A percentile compares a stretch with the other conserved stretches of the same genome.
Evolutionary conservation across 2,329 filamentous ascomycete genomes (phyloP).

Genomic region (Aspergillus pseudoviridinutans): DNA sequence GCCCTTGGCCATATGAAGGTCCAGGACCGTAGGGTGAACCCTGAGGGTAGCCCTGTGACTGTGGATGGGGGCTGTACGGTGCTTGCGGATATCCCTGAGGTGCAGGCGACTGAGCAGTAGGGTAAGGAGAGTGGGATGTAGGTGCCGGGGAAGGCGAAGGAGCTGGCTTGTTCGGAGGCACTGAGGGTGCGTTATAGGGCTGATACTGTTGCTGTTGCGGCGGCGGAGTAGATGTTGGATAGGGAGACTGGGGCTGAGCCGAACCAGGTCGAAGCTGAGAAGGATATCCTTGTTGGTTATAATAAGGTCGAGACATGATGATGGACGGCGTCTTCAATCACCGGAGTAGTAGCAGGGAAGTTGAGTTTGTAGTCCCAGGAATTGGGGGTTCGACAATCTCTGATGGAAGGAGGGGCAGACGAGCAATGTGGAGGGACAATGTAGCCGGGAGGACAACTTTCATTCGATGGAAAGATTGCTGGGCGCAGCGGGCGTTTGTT

Average conservation of each 20-base stretch:
- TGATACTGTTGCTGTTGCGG: slow-evolving; percentile 34
- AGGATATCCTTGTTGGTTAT: slow-evolving; percentile 32
- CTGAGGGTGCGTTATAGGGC: slow-evolving; percentile 32
- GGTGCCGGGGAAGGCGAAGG: slow-evolving; percentile 22
- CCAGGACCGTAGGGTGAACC: slow-evolving; percentile 24
- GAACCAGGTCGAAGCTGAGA: slow-evolving; percentile 29
- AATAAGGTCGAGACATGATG: slow-evolving; percentile 36
- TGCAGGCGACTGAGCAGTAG: slow-evolving; percentile 22
- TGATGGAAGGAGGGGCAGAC: slow-evolving; percentile 2
- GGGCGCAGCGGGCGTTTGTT: neutral
- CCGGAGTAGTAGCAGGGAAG: slow-evolving; percentile 9
- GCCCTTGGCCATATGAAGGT: slow-evolving; percentile 12
- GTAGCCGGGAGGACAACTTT: slow-evolving; percentile 3
- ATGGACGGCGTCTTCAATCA: slow-evolving; percentile 11
- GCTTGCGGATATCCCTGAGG: slow-evolving; percentile 40
- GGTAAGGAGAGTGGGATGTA: slow-evolving; percentile 15
- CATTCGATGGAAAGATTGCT: slow-evolving; percentile 11
- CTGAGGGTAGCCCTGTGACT: slow-evolving; percentile 23
- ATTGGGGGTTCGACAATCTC: slow-evolving; percentile 3
- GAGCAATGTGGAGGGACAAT: slow-evolving; percentile 3
- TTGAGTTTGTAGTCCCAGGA: slow-evolving; percentile 2
- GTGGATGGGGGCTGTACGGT: slow-evolving; percentile 29
- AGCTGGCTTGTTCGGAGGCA: slow-evolving; percentile 27
- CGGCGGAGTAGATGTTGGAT: slow-evolving; percentile 27
- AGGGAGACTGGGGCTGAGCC: slow-evolving; percentile 36